These are phyloP conservation scores for Brasenia schreberi DNA, from an alignment of 164 flowering plant genomes.

Conservation along the genomic window DNA sequence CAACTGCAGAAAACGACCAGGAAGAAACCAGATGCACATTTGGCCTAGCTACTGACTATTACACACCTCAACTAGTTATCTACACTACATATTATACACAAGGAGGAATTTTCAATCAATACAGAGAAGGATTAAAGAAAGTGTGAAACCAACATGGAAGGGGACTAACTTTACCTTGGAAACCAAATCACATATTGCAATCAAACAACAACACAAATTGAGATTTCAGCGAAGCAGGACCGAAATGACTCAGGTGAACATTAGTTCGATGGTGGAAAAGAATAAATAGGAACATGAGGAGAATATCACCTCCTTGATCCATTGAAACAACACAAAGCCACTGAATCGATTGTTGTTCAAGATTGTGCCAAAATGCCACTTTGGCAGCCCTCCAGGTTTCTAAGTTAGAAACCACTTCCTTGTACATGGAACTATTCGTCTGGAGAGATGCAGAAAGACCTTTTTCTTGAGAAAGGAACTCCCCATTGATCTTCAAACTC, in stretches of 20 bases:
- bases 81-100: neutral
- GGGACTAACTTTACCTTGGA: too few species aligned
- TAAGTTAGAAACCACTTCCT: conserved; percentile 75
- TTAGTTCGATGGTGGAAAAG: neutral
- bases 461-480: conserved; percentile 37
- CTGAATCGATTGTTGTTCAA: conserved; percentile 73
- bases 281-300: neutral
- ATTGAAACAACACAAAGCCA: conserved; percentile 76
- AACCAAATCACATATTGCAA: too few species aligned
- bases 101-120: too few species aligned
- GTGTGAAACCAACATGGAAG: too few species aligned
- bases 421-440: conserved; percentile 45
- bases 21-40: neutral
- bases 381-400: conserved; percentile 75
- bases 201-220: too few species aligned
- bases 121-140: too few species aligned
- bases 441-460: conserved; percentile 41
- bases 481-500: conserved; percentile 40
- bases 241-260: neutral
- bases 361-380: conserved; percentile 72
- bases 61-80: neutral
- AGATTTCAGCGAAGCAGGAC: too few species aligned
- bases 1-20: neutral
- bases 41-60: too few species aligned
- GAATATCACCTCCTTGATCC: conserved; percentile 67